Evolutionary conservation across 495 filamentous ascomycete genomes (phyloP).

Genomic region (Daldinia childiae): DNA sequence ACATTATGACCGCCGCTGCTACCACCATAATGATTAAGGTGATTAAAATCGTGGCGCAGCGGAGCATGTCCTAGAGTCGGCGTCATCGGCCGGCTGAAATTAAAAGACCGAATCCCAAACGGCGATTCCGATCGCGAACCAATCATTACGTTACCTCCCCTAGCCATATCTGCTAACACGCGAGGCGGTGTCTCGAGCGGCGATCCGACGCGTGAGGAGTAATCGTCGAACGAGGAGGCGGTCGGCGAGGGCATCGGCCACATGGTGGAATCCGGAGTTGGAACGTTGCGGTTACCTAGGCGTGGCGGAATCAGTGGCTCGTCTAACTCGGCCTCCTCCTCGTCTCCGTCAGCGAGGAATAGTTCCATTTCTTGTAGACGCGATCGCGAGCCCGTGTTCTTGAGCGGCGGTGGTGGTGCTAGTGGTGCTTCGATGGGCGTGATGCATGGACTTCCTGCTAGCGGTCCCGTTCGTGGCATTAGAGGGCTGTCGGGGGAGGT

Average conservation of each 20-base stretch:
- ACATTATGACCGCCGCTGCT: neutral
- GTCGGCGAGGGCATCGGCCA: slow-evolving; percentile 43
- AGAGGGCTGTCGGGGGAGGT: slow-evolving; percentile 44
- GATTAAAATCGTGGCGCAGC: slow-evolving; percentile 13
- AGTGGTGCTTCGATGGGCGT: slow-evolving; percentile 27
- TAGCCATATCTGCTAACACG: slow-evolving; percentile 14
- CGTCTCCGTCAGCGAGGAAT: slow-evolving; percentile 37
- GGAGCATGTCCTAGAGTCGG: slow-evolving; percentile 24
- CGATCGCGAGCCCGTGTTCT: slow-evolving; percentile 1
- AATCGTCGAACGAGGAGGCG: slow-evolving; percentile 27
- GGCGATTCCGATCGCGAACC: slow-evolving; percentile 34
- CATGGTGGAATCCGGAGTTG: slow-evolving; percentile 37
- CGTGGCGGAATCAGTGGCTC: slow-evolving; percentile 3
- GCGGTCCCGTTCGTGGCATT: slow-evolving; percentile 41
- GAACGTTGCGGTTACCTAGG: slow-evolving; percentile 34
- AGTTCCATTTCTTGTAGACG: slow-evolving; percentile 12
- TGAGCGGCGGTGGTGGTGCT: slow-evolving; percentile 30
- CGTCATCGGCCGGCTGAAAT: slow-evolving; percentile 43
- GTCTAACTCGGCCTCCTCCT: slow-evolving; percentile 2
- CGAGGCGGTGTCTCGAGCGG: slow-evolving; percentile 30
- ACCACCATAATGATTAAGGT: neutral
- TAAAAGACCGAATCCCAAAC: slow-evolving; percentile 40
- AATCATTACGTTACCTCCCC: neutral
- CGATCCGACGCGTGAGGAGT: slow-evolving; percentile 20
- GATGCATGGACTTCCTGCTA: slow-evolving; percentile 41